phyloP scores from a whole-genome alignment of 2,329 filamentous ascomycete genomes.

The Epichloe gansuensis region DNA sequence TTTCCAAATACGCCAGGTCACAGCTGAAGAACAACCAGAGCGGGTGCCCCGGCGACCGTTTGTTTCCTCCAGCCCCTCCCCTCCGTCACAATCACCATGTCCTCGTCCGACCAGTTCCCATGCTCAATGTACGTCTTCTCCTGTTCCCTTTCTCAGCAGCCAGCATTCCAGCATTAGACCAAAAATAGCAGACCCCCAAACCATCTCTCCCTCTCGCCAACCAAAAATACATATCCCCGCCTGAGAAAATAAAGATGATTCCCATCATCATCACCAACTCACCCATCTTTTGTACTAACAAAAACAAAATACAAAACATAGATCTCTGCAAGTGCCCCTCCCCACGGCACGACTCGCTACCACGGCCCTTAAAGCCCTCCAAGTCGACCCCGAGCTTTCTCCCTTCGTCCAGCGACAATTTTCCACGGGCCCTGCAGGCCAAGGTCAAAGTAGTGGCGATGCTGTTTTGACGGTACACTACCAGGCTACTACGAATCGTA shows the following conservation, averaged over 20 bases:
- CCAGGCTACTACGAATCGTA: slow-evolving; percentile 81
- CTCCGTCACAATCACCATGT: slow-evolving; percentile 3
- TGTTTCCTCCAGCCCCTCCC: not conserved
- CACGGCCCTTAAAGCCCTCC: slow-evolving; percentile 60
- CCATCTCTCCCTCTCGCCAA: not conserved
- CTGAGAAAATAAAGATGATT: not conserved
- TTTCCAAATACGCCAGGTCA: not conserved
- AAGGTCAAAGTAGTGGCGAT: slow-evolving; percentile 5
- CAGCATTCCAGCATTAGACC: no score
- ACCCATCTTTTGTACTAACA: not conserved
- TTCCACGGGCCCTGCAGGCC: slow-evolving; percentile 31
- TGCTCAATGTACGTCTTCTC: slow-evolving; percentile 9
- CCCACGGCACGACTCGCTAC: slow-evolving; percentile 66
- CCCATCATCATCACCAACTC: not conserved
- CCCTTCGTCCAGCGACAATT: slow-evolving; percentile 66
- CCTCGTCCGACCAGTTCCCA: slow-evolving; percentile 3
- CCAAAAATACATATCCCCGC: not conserved
- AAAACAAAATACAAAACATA: slow-evolving; percentile 19
- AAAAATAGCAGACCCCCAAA: no score
- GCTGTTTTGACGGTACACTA: slow-evolving; percentile 61
- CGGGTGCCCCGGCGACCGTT: not conserved
- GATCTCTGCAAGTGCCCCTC: slow-evolving; percentile 66
- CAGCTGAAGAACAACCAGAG: no score
- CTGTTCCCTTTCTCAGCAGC: slow-evolving; percentile 33
- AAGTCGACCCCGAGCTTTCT: slow-evolving; percentile 83